Evolutionary conservation across 2,329 filamentous ascomycete genomes (phyloP), one percentile per base, ranked within the genome.

Genomic region (Periconia macrospinosa): DNA sequence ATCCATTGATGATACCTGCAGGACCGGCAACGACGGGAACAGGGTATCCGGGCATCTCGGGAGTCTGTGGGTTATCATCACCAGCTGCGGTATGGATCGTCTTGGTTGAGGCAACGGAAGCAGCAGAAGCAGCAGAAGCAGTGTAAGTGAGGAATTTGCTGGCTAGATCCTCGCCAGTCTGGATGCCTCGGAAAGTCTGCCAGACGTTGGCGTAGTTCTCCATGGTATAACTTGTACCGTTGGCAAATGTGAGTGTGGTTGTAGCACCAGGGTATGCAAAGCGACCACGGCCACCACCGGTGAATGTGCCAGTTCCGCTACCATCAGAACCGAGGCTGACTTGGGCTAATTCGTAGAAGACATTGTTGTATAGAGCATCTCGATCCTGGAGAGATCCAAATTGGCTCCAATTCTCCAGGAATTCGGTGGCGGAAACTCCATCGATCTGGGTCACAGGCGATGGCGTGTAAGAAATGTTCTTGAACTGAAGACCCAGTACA

Each of bases 401-500:
- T 50, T 78, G 71, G 35, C 78, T 79, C 59, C 76, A 74, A 1
- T 78, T 69, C 30, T 79, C 71, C 5, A 85, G 69, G 55, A 76
- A 82, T 2, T 75, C 74, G 9, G 75, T 77, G 2, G 77, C 81
- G 40, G 83, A 76, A 37, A 76, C 66, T 10, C 79, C 83, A 59
- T 88, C 83, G 59, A 88, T 86, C 54, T 80, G 61, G 0, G 75
- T 73, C 17, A 88, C 73, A 1, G 81, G 76, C 0, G 81, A 82
- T 0, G 83, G 79, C 6, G 70, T 70, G 58, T 78, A 76, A 44
- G 76, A 68, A 41, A 74, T 65, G 56, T 79, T 75, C 52, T 76
- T 69, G 60, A 77, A 75, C 23, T 74, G 72, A n/a, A 72, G 62
- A 30, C 72, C 69, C 35, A 79, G 65, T 1, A 82, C 71, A 56